Evolutionary conservation across 257 asterid species (phyloP), one percentile per base, ranked within the genome.

Genomic region (Lavandula angustifolia): DNA sequence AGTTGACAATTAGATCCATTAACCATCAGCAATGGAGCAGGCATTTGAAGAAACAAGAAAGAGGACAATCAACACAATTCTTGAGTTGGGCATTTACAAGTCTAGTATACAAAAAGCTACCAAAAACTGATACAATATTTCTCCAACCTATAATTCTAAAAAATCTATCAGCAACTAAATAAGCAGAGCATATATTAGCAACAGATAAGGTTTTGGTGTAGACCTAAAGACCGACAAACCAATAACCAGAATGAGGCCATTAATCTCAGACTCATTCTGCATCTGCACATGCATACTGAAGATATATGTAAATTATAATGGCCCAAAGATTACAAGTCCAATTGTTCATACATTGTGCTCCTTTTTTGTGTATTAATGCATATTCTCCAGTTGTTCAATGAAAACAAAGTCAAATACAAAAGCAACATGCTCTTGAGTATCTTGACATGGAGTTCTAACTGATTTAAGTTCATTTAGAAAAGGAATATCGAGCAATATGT

Each of bases 121-220:
- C 44, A 54, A 51, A 54, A 73, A 50, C 9, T 34, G 31, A 12
- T 16, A 59, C 74, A 35, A 11, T 40, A 51, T 33, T 22, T 52
- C 76, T 59, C 72, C 70, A 46, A 11, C 75, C 78, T 72, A 59
- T 11, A 29, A 13, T n/a, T n/a, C n/a, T n/a, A 54, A 16, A 43
- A 35, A 7, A 35, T 11, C 62, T 17, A 58, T 31, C 52, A 7
- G 67, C 34, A 32, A 58, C 57, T 22, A 62, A 3, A 50, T 58
- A 42, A 40, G 56, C 42, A 32, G 58, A 52, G 50, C 41, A 49
- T 53, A 62, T 12, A 7, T 40, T 47, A 53, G 17, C 13, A 22
- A 54, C 47, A 18, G 55, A 33, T 49, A 18, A 42, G 63, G 22
- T 41, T 41, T 9, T 14, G 9, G 41, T 46, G 48, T n/a, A 40